Evolutionary conservation across 148 eudicot species (phyloP).

Genomic region (Camellia sinensis): DNA sequence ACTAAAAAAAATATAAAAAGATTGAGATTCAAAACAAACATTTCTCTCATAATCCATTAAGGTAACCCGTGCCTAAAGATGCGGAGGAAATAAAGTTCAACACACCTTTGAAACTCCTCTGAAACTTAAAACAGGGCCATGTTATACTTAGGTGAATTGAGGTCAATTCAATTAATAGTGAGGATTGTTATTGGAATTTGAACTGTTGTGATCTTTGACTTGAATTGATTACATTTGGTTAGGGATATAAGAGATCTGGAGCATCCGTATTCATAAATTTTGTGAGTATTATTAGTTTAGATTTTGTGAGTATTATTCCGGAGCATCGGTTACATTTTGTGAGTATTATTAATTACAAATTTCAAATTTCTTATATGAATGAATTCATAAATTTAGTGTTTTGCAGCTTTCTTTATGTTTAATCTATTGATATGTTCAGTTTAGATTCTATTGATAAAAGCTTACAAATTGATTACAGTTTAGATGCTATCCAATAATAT

Average conservation of each 20-base stretch:
- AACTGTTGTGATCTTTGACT: slow-evolving; percentile 53
- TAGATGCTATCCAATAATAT: background rate
- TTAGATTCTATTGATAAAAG: background rate
- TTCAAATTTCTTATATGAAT: background rate
- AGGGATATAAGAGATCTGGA: slow-evolving; percentile 91
- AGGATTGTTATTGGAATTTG: background rate
- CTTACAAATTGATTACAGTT: no score
- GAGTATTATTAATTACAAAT: background rate
- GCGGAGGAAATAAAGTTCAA: no score
- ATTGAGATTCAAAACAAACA: no score
- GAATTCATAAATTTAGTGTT: background rate
- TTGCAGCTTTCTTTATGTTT: slow-evolving; percentile 3
- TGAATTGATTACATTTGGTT: slow-evolving; percentile 48
- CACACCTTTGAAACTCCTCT: no score
- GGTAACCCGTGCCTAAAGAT: no score
- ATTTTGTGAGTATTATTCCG: slow-evolving; percentile 67
- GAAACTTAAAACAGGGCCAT: no score
- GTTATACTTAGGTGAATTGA: background rate
- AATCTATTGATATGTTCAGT: background rate
- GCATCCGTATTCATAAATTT: slow-evolving; percentile 91
- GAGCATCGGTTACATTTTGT: no score
- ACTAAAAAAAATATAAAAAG: no score
- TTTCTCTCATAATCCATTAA: no score
- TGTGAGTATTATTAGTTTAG: no score
- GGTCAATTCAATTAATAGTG: background rate